Evolutionary conservation across 2,329 filamentous ascomycete genomes (phyloP), one percentile per base, ranked within the genome.

Genomic region (Penicillium freii): DNA sequence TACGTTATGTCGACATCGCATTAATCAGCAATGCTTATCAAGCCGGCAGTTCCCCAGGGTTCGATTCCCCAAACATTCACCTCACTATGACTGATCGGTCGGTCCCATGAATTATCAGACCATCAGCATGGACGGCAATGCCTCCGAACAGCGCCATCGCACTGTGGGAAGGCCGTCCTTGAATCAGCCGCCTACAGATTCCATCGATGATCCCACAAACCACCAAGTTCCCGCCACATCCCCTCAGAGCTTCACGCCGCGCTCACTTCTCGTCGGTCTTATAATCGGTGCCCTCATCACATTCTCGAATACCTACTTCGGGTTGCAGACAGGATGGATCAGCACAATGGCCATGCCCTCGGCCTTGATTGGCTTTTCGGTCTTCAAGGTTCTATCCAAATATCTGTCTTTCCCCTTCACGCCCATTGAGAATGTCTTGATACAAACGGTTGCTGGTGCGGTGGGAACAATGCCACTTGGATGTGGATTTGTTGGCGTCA

Each of bases 291-390:
- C 94, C 5, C 81, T 97, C 54, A 96, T 97, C 69, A 94, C 90
- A 71, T 96, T 96, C 73, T 95, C 91, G 51, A 99, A 99, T 72
- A 97, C 95, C 81, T 99, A 97, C 75, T 99, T 99, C 73, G 94
- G 94, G n/a, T 81, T 99, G 33, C 94, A 97, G 77, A 95, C 91
- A 29, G 87, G 87, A 63, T 90, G 87, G 87, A 84, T 90, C 38
- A 85, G 87, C 68, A 90, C 91, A 65, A 97, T 99, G 94, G 90
- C 91, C 17, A 97, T 99, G 92, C 94, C 94, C 0, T 90, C 92
- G 1, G 94, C 92, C 23, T 80, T 99, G 58, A 91, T 99, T 70
- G 93, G 94, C 2, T 97, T 97, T 71, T 93, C 92, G 11, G 89
- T 96, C 66, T 99, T 99, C 81, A 91, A 90, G 69, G 82, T 87